Evolutionary conservation across 805 yeast species (phyloP).

Genomic region (Komagataella populi): DNA sequence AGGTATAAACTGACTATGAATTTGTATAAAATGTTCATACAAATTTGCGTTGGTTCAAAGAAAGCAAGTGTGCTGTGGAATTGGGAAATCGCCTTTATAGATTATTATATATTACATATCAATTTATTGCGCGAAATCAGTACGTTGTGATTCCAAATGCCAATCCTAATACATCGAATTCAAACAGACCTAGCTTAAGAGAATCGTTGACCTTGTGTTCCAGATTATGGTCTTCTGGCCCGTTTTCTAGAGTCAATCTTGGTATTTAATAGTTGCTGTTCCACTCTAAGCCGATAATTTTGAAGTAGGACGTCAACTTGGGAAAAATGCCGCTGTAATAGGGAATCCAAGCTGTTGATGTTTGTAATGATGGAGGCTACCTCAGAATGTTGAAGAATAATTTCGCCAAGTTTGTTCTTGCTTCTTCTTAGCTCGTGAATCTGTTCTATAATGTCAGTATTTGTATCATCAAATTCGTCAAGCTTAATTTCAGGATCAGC

Average conservation of each 20-base stretch:
- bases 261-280: background rate
- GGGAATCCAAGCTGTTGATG: background rate
- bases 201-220: background rate
- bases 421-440: background rate
- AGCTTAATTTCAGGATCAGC: background rate
- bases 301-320: background rate
- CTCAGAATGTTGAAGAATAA: background rate
- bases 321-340: background rate
- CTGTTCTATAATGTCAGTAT: background rate
- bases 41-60: background rate
- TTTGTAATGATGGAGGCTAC: background rate
- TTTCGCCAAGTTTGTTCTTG: background rate
- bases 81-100: background rate
- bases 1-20: background rate
- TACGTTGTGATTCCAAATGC: background rate
- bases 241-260: background rate
- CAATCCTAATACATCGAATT: background rate
- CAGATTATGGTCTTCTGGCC: background rate
- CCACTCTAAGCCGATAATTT: background rate
- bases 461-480: background rate
- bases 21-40: background rate
- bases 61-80: background rate
- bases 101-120: no score
- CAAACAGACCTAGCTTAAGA: background rate
- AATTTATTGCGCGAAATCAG: background rate